A percentile compares a stretch with the other conserved stretches of the same genome.
Conservation (phyloP, 768 basidiomycete species). For the Chlorophyllum brunneum region DNA sequence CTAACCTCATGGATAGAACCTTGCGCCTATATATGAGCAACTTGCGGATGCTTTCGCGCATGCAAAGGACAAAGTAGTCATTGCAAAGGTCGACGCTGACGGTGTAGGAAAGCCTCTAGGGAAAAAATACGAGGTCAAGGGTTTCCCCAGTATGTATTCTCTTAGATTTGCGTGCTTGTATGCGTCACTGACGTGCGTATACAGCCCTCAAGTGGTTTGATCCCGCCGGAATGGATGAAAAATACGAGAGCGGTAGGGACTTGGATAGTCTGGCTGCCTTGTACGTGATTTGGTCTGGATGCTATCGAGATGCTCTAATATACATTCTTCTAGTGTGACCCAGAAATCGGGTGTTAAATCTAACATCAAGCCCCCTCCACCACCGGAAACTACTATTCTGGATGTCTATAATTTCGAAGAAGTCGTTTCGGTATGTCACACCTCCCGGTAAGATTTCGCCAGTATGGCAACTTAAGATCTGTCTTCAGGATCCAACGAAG, state of each 20-base stretch:
- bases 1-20: conserved; percentile 47
- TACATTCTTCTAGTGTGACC: conserved; percentile 57
- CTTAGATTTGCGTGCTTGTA: background rate
- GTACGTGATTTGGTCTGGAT: conserved; percentile 39
- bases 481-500: conserved; percentile 56
- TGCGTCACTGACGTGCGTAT: conserved; percentile 13
- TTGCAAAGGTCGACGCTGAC: conserved; percentile 94
- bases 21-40: conserved; percentile 85
- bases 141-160: conserved; percentile 75
- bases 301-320: background rate
- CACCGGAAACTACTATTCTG: conserved; percentile 63
- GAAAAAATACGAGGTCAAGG: conserved; percentile 72
- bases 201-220: conserved; percentile 91
- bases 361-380: conserved; percentile 83
- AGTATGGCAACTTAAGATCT: background rate
- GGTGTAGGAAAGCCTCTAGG: conserved; percentile 78
- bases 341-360: conserved; percentile 78
- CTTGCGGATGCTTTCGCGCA: conserved; percentile 83
- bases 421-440: conserved; percentile 53
- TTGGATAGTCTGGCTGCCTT: conserved; percentile 71
- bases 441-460: background rate
- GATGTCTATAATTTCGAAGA: conserved; percentile 73
- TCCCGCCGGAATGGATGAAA: conserved; percentile 57
- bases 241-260: conserved; percentile 78
- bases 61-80: conserved; percentile 75